phyloP scores from a whole-genome alignment of 345 rosid species.

The Lagerstroemia speciosa region DNA sequence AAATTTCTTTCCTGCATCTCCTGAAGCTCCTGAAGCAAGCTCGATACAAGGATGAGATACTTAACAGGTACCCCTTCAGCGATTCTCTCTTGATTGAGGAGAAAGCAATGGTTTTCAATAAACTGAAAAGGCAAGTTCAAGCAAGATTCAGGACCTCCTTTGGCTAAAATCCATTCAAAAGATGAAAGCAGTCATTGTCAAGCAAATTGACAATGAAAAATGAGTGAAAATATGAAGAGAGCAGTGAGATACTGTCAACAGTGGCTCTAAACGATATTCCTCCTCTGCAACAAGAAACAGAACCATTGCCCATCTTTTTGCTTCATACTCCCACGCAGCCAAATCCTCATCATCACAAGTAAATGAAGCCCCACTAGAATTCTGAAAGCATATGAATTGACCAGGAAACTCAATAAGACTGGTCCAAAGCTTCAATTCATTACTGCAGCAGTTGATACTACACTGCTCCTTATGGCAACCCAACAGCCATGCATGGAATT shows the following conservation, averaged over 20 bases:
- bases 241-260: constrained; percentile 39
- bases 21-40: constrained; percentile 60
- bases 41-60: constrained; percentile 45
- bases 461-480: constrained; percentile 23
- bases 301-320: constrained; percentile 73
- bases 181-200: constrained; percentile 1
- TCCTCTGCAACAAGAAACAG: constrained; percentile 45
- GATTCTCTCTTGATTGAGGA: constrained; percentile 35
- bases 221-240: neutral
- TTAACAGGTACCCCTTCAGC: constrained; percentile 40
- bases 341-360: constrained; percentile 77
- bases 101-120: constrained; percentile 35
- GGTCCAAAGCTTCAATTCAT: constrained; percentile 31
- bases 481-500: constrained; percentile 59
- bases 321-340: constrained; percentile 77
- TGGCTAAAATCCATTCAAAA: neutral
- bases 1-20: constrained; percentile 35
- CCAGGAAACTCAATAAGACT: constrained; percentile 52
- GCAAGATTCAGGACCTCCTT: neutral
- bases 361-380: constrained; percentile 20
- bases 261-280: constrained; percentile 40
- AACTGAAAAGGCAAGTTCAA: constrained; percentile 36
- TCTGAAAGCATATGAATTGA: constrained; percentile 27
- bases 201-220: neutral
- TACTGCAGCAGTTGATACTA: constrained; percentile 14